Evolutionary conservation across 1,139 yeast species (phyloP), one percentile per base, ranked within the genome.

Genomic region (Debaryomyces subglobosus): DNA sequence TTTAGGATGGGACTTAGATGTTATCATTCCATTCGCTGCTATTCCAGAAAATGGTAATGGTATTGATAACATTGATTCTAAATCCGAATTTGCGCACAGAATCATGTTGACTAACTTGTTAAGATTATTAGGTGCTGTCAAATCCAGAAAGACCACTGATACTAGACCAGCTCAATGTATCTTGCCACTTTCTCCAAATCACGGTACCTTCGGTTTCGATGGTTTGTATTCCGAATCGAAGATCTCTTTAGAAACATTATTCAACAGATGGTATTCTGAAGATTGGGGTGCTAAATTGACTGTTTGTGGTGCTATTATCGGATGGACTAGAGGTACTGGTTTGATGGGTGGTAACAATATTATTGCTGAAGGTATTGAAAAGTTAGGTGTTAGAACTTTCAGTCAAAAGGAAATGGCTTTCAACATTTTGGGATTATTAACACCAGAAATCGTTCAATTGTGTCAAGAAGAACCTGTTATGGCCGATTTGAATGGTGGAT

Each of bases 301-400:
- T 54, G 79, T 94, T 55, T 92, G 98, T 73, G 99, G 99, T 79
- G 97, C 98, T 47, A 83, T 94, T 58, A 94, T 94, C 71, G 99
- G 99, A 68, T 94, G 99, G 99, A 94, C 99, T 55, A 90, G 99
- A 82, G 99, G 99, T 73, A 94, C 99, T 54, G 99, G 99, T 67
- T 85, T 94, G 67, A 94, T 94, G 99, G 81, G 92, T 64, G 97
- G 87, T 61, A 94, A 94, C 81, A 94, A 94, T 77, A 87, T 91
- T 67, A 90, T 94, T 69, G 97, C 99, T 52, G 97, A 92, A 75
- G 97, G 97, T 60, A 89, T 94, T 67, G 99, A 94, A 76, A 85
- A 85, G 68, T 78, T 88, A 57, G 98, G 99, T 63, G 97, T 94
- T 48, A 89, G 99, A 76, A 94, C 99, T 44, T 94, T 92, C 82